Evolutionary conservation across 2,329 filamentous ascomycete genomes (phyloP).

Genomic region (Alternaria panax): DNA sequence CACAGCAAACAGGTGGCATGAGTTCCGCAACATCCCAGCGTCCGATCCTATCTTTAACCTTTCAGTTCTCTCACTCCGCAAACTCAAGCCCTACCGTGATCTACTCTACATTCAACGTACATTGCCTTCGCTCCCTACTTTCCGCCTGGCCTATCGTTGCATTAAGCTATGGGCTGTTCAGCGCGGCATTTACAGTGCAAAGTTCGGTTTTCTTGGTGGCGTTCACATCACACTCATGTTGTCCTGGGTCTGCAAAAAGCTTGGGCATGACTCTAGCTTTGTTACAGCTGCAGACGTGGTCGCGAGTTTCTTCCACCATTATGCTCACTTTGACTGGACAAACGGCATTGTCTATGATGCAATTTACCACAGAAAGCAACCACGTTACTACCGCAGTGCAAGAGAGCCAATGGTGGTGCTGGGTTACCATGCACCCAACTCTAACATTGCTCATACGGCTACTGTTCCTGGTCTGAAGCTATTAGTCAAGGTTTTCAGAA

Average conservation of each 20-base stretch:
- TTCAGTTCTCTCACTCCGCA: slow-evolving; percentile 63
- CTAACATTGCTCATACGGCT: slow-evolving; percentile 66
- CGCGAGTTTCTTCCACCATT: slow-evolving; percentile 68
- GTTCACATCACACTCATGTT: slow-evolving; percentile 71
- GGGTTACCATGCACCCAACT: slow-evolving; percentile 66
- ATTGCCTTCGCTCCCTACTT: slow-evolving; percentile 65
- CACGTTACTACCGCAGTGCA: slow-evolving; percentile 61
- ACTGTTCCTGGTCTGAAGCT: slow-evolving; percentile 62
- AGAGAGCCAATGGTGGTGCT: slow-evolving; percentile 70
- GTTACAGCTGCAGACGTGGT: slow-evolving; percentile 62
- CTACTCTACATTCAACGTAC: slow-evolving; percentile 66
- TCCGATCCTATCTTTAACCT: slow-evolving; percentile 64
- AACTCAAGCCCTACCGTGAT: slow-evolving; percentile 71
- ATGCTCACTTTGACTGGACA: slow-evolving; percentile 67
- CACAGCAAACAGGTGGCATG: slow-evolving; percentile 43
- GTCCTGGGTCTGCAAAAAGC: slow-evolving; percentile 64
- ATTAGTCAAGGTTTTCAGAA: slow-evolving; percentile 61
- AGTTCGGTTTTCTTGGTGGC: slow-evolving; percentile 70
- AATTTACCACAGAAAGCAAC: slow-evolving; percentile 56
- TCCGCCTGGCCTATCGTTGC: slow-evolving; percentile 65
- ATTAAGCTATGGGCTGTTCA: slow-evolving; percentile 69
- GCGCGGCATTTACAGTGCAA: slow-evolving; percentile 69
- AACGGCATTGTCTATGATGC: slow-evolving; percentile 65
- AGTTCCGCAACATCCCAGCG: slow-evolving; percentile 54
- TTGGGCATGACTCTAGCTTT: slow-evolving; percentile 32